Conservation (phyloP, 192 early-diverging fungal genomes). For the Backusella sp. region DNA sequence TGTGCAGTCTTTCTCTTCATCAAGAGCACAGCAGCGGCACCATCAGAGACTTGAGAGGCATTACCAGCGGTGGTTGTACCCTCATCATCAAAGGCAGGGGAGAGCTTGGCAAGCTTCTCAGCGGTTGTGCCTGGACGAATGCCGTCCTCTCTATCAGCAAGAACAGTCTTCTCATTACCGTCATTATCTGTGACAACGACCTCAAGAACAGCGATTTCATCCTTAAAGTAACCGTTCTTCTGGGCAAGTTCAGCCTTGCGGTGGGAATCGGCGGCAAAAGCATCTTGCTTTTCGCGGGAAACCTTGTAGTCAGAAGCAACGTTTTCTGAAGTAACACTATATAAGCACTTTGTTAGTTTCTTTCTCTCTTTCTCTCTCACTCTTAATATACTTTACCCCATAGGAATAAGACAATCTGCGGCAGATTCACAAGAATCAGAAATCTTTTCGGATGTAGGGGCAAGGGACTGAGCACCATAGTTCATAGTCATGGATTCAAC, state of each 20-base stretch:
- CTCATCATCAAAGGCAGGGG: constrained; percentile 81
- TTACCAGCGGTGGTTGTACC: constrained; percentile 94
- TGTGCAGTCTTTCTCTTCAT: constrained; percentile 62
- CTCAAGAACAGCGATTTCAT: constrained; percentile 64
- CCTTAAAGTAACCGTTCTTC: constrained; percentile 55
- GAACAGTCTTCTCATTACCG: constrained; percentile 64
- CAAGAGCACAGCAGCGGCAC: constrained; percentile 74
- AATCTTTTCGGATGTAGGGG: constrained; percentile 73
- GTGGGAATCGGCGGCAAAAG: constrained; percentile 73
- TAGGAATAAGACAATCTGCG: constrained; percentile 83
- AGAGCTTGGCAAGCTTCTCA: constrained; percentile 85
- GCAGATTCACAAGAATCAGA: constrained; percentile 63
- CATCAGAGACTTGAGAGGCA: constrained; percentile 79
- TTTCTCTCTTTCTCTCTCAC: neutral
- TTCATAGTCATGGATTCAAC: constrained; percentile 83
- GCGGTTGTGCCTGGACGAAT: constrained; percentile 71
- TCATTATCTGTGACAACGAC: constrained; percentile 56
- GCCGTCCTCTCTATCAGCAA: constrained; percentile 61
- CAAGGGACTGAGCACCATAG: constrained; percentile 74
- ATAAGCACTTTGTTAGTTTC: neutral
- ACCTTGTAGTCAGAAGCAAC: constrained; percentile 79
- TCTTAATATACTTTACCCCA: constrained; percentile 43
- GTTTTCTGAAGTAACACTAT: constrained; percentile 71
- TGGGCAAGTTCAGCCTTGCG: constrained; percentile 72
- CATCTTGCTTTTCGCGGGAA: constrained; percentile 79